Conservation (phyloP, 371 early-diverging fungal genomes). For the Apophysomyces trapeziformis region DNA sequence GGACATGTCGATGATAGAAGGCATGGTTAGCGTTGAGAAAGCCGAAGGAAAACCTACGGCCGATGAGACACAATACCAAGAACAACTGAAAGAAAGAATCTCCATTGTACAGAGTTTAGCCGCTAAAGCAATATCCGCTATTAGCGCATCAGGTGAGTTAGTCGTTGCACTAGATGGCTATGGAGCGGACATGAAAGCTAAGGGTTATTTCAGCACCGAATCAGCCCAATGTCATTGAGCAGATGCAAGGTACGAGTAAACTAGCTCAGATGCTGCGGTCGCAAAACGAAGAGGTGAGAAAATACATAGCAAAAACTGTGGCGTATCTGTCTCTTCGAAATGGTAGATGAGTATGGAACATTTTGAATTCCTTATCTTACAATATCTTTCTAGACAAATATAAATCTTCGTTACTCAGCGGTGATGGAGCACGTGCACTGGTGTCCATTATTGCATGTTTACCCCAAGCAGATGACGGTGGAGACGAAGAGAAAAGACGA, state of each 20-base stretch:
- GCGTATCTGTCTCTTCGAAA: slow-evolving; percentile 64
- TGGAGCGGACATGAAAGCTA: neutral
- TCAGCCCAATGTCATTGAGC: slow-evolving; percentile 48
- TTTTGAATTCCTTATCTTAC: neutral
- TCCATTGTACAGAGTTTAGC: slow-evolving; percentile 45
- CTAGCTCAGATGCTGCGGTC: slow-evolving; percentile 40
- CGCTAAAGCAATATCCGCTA: slow-evolving; percentile 51
- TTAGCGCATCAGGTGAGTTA: slow-evolving; percentile 42
- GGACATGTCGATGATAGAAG: slow-evolving; percentile 11
- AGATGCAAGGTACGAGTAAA: slow-evolving; percentile 32
- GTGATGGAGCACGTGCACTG: slow-evolving; percentile 52
- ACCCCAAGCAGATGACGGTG: slow-evolving; percentile 21
- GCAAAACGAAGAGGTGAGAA: slow-evolving; percentile 44
- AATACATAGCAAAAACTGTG: slow-evolving; percentile 63
- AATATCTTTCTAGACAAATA: slow-evolving; percentile 44
- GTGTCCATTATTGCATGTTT: slow-evolving; percentile 39
- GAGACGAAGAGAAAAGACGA: slow-evolving; percentile 6
- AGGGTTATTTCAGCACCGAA: slow-evolving; percentile 24
- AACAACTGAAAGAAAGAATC: slow-evolving; percentile 31
- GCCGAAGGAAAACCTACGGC: neutral
- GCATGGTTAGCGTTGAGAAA: slow-evolving; percentile 3
- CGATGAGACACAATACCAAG: slow-evolving; percentile 17
- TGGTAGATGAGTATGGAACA: slow-evolving; percentile 29
- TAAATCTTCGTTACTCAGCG: slow-evolving; percentile 53
- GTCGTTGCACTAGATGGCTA: neutral